These are phyloP conservation scores for Eutrema salsugineum DNA, from an alignment of 441 rosid genomes.

Conservation along the genomic window DNA sequence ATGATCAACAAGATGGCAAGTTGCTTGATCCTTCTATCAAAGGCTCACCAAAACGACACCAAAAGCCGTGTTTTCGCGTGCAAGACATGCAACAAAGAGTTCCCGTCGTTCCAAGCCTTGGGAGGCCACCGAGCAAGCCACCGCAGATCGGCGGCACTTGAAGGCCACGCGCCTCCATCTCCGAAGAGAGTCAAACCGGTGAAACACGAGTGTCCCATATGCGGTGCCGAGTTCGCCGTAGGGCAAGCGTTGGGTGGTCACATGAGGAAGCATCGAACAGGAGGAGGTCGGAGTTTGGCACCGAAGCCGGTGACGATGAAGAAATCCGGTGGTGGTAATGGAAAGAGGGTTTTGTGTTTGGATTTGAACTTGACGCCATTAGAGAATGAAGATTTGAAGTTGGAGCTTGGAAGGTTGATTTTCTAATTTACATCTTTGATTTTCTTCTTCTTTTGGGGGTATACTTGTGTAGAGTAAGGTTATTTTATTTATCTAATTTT, in stretches of 20 bases:
- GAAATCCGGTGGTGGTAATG: conserved; percentile 42
- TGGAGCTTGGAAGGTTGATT: conserved; percentile 45
- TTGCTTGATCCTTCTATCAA: conserved; percentile 72
- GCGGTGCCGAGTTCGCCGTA: conserved; percentile 57
- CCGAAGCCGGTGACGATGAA: conserved; percentile 47
- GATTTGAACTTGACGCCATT: conserved; percentile 63
- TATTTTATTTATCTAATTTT: not conserved
- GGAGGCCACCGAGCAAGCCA: conserved; percentile 79
- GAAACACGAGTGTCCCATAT: conserved; percentile 60
- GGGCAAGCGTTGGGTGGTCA: conserved; percentile 83
- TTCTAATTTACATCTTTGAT: conserved; percentile 1
- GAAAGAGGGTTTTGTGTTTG: conserved; percentile 50
- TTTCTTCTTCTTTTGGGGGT: not conserved
- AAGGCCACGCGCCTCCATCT: conserved; percentile 24
- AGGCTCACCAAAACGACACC: conserved; percentile 24
- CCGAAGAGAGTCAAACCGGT: conserved; percentile 39
- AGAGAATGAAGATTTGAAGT: conserved; percentile 54
- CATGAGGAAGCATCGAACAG: conserved; percentile 65
- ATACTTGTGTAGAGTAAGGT: conserved; percentile 22
- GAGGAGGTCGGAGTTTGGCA: conserved; percentile 25
- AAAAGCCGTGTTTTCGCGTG: conserved; percentile 48
- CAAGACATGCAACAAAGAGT: conserved; percentile 64
- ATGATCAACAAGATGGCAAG: conserved; percentile 49
- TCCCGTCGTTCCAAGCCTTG: conserved; percentile 65
- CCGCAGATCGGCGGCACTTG: conserved; percentile 41